Conservation (phyloP, 2,329 filamentous ascomycete species). For the Raffaelea deltoideospora region DNA sequence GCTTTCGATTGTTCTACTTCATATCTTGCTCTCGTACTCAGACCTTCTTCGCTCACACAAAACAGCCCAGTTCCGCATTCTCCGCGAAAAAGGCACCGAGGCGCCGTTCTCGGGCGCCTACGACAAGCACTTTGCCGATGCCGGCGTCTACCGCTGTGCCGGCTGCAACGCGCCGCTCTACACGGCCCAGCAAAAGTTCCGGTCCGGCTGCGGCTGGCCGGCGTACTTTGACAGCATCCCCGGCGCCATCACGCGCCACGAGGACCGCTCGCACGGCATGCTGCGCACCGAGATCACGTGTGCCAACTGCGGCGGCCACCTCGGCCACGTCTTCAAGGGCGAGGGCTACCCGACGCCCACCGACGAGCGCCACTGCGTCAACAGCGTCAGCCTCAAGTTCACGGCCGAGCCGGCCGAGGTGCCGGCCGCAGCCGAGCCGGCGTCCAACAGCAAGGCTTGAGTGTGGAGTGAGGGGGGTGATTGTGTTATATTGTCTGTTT, state of each 20-base stretch:
- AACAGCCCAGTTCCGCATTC: constrained; percentile 92
- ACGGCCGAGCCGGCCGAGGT: constrained; percentile 18
- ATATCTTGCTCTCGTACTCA: too few species aligned
- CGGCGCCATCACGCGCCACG: constrained; percentile 71
- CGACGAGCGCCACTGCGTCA: constrained; percentile 94
- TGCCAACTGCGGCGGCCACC: constrained; percentile 80
- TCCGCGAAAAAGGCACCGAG: constrained; percentile 88
- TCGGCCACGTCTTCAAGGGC: constrained; percentile 86
- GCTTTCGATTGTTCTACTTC: too few species aligned
- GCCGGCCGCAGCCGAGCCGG: background rate
- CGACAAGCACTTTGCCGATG: constrained; percentile 65
- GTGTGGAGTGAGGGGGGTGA: background rate
- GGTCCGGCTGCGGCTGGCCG: constrained; percentile 92
- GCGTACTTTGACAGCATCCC: constrained; percentile 95
- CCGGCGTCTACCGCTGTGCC: constrained; percentile 75
- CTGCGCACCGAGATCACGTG: constrained; percentile 84
- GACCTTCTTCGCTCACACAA: too few species aligned
- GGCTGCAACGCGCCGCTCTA: constrained; percentile 82
- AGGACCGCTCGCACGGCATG: constrained; percentile 69
- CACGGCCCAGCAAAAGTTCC: constrained; percentile 88
- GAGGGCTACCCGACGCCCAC: constrained; percentile 75
- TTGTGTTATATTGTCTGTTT: background rate
- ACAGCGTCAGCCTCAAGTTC: constrained; percentile 82
- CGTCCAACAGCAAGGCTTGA: constrained; percentile 2
- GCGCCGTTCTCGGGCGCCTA: constrained; percentile 64